A percentile compares a stretch with the other conserved stretches of the same genome.
phyloP scores from a whole-genome alignment of 73 alveolate genomes.

The Paramecium tetraurelia region DNA sequence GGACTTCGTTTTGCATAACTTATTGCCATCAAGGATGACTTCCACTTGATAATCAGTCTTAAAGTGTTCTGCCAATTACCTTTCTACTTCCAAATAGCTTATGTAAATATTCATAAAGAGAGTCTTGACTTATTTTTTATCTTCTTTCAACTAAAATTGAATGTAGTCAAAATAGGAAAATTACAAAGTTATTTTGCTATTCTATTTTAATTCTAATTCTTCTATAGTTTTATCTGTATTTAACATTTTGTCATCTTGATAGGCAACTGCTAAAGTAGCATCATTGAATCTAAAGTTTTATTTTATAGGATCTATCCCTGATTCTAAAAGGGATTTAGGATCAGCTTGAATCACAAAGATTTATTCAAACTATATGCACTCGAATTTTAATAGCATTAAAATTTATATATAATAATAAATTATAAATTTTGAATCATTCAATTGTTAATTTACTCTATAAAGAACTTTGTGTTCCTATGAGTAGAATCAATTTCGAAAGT shows the following conservation, averaged over 20 bases:
- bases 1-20: background rate
- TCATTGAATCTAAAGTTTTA: background rate
- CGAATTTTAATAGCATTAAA: background rate
- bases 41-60: background rate
- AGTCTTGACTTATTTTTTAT: too few species aligned
- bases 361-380: background rate
- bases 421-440: background rate
- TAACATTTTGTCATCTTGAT: background rate
- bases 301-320: background rate
- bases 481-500: background rate
- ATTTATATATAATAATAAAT: too few species aligned
- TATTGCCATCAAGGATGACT: background rate
- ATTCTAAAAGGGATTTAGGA: background rate
- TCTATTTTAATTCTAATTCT: too few species aligned
- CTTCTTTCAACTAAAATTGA: background rate
- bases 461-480: background rate
- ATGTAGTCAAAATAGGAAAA: background rate
- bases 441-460: background rate
- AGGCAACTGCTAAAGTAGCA: background rate
- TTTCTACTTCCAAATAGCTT: background rate
- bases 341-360: too few species aligned
- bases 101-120: too few species aligned
- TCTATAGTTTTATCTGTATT: background rate
- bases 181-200: background rate
- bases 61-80: background rate